Conservation (phyloP, 2,329 filamentous ascomycete species). For the Fusarium heterosporum region DNA sequence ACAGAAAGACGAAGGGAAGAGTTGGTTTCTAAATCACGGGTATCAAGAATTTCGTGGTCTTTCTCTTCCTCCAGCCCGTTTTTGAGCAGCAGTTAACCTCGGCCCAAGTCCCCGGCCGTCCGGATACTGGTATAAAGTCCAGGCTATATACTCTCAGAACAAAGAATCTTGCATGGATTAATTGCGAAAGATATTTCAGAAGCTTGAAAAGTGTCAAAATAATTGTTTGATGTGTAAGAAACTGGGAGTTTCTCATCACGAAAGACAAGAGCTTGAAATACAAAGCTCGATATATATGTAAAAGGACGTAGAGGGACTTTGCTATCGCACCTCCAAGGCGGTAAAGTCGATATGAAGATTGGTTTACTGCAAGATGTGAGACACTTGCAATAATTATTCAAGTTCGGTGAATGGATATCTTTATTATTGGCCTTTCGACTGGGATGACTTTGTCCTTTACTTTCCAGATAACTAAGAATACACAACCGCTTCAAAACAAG, state of each 20-base stretch:
- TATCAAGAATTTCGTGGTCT: background rate
- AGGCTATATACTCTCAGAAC: background rate
- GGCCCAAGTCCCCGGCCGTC: constrained; percentile 6
- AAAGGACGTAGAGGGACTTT: too few relatives aligned
- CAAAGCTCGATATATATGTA: too few relatives aligned
- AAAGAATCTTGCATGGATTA: background rate
- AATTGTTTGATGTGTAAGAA: background rate
- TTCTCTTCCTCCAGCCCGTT: constrained; percentile 5
- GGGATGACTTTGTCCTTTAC: too few relatives aligned
- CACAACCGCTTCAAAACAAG: too few relatives aligned
- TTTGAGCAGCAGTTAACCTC: constrained; percentile 4
- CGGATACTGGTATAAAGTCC: background rate
- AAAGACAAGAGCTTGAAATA: too few relatives aligned
- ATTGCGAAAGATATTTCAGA: background rate
- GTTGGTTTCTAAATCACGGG: background rate
- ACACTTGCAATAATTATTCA: too few relatives aligned
- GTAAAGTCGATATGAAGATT: too few relatives aligned
- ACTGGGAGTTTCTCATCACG: background rate
- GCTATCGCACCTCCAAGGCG: too few relatives aligned
- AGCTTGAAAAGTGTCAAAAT: fast-evolving
- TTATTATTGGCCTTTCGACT: too few relatives aligned
- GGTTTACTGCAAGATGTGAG: too few relatives aligned
- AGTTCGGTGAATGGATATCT: too few relatives aligned
- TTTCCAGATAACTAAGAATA: too few relatives aligned
- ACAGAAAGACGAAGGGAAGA: background rate